Base-by-base conservation (phyloP, 148 eudicot genomes). In the Simmondsia chinensis region DNA sequence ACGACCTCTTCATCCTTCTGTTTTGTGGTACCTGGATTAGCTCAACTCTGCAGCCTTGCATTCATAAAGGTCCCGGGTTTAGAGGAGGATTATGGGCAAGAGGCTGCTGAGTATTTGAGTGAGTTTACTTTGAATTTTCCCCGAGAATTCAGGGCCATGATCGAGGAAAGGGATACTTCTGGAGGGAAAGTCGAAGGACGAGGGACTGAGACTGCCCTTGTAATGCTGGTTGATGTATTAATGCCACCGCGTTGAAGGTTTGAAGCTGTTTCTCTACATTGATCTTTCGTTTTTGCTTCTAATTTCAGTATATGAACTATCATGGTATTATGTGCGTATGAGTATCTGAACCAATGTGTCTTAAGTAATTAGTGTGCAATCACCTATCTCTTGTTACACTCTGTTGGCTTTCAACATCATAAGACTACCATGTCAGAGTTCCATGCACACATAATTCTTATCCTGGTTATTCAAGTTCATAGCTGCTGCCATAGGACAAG, bases 131-230 rank as follows among this genome's bases (percentile, higher is more conserved):
- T 85, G 18, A 53, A 54, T 59, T 57, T 54, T 34, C 54, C 82
- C 8, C 80, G 76, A 28, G 76, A 81, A 59, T 82, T 91, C 48
- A 74, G 36, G 62, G 95, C 95, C 15, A 63, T 74, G 46, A 64
- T 91, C 19, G 95, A 85, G 61, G 95, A 81, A 24, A 69, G 61
- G 49, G 88, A 85, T 64, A 60, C 85, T 9, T 91, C 88, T 40
- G 82, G 76, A 15, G 95, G 95, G n/a, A 82, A 81, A 61, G 76
- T 61, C 9, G 82, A 84, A 71, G 97, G 95, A 19, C 93, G 81
- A 60, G 97, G 97, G 63, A 85, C 83, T 33, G 95, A 94, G 33
- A 60, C 79, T 4, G 52, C 85, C 20, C 71, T 76, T 39, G 95
- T 91, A 14, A 74, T 83, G 17, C 54, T 91, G 73, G 55, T 82